Evolutionary conservation across 768 basidiomycete genomes (phyloP), one percentile per base, ranked within the genome.

Genomic region (Crassisporium funariophilum): DNA sequence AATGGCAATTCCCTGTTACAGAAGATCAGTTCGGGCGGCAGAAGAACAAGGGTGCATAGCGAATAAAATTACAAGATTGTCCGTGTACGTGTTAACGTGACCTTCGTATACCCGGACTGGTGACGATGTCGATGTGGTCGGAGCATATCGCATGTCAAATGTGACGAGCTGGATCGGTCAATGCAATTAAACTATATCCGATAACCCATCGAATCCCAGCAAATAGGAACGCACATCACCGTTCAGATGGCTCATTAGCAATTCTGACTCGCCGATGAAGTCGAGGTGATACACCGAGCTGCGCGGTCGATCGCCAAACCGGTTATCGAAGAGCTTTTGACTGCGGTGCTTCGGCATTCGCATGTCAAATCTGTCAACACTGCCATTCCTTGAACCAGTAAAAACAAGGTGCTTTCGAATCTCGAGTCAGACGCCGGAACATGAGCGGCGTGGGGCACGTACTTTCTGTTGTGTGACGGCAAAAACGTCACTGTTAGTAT

Each of bases 401-500:
- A 81, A 82, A 13, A 84, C 62, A 4, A 75, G 54, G 40, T 72
- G 64, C 83, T 85, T 50, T 2, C 17, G 17, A 47, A 25, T 4
- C 19, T 4, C 9, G 33, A n/a, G 36, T 19, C 7, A 27, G 46
- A 40, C 20, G 16, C 35, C 19, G 20, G 34, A 25, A 4, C 35
- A 33, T 33, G 35, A 41, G 33, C 10, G 25, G 37, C 36, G 7
- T n/a, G 11, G 17, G 19, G 19, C 9, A 56, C 71, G 4, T 33
- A 84, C 85, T 41, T 75, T 64, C 37, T 70, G 60, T 54, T 82
- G 82, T 37, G 70, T 60, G n/a, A 86, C 64, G 2, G 84, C 63
- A 52, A 88, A 79, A 0, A 86, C 81, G 55, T 87, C 85, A 43
- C 84, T 86, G 15, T 70, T 53, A 2, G 84, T 85, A 20, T 71